Conservation (phyloP, 768 basidiomycete species). For the Mycena leptocephala region DNA sequence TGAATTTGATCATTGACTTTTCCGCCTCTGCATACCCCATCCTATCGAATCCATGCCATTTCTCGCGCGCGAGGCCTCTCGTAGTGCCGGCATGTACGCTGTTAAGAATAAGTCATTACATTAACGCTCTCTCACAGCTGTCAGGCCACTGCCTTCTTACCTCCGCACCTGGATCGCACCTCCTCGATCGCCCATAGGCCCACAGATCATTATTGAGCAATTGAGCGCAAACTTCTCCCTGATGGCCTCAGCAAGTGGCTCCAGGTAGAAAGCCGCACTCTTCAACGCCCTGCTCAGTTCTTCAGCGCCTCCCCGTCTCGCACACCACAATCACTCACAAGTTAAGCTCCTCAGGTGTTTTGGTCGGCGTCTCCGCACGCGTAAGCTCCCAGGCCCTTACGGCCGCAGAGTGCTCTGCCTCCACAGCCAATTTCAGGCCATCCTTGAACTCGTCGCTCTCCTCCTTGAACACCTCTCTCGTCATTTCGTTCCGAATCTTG, state of each 20-base stretch:
- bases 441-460: neutral
- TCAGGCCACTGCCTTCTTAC: neutral
- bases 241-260: neutral
- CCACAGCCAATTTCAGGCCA: neutral
- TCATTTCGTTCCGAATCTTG: neutral
- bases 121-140: neutral
- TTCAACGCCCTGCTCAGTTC: neutral
- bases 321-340: neutral
- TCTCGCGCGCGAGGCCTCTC: neutral
- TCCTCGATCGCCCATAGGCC: neutral
- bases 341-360: neutral
- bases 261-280: neutral
- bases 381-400: neutral
- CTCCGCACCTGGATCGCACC: neutral
- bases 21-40: neutral
- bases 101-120: neutral
- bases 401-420: neutral
- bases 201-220: neutral
- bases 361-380: neutral
- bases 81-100: conserved; percentile 4
- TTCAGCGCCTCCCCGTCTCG: neutral
- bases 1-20: neutral
- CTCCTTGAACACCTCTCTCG: neutral
- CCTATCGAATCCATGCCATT: neutral
- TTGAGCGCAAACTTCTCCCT: neutral